A percentile compares a stretch with the other conserved stretches of the same genome.
Conservation (phyloP, 345 rosid species). For the Eucalyptus polyanthemos region DNA sequence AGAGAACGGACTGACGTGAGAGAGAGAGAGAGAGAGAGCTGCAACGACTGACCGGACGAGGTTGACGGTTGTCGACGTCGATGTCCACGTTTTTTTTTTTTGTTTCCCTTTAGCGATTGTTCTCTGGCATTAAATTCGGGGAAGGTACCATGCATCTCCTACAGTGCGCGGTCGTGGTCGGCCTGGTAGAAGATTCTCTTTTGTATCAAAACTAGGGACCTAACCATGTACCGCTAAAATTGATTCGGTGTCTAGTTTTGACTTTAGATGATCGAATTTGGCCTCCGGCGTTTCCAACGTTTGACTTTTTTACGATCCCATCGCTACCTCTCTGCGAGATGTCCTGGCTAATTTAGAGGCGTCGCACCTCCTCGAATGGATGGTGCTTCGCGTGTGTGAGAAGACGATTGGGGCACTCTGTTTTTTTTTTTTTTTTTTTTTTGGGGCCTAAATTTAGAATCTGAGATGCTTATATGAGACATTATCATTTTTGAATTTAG, state of each 20-base stretch:
- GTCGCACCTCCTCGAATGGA: background rate
- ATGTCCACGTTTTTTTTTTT: background rate
- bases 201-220: background rate
- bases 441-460: rapidly evolving
- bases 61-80: background rate
- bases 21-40: background rate
- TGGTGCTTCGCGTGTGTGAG: background rate
- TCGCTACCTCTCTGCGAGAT: too few species aligned
- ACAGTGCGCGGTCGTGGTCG: background rate
- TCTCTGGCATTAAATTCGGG: background rate
- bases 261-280: too few species aligned
- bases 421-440: too few species aligned
- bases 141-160: background rate
- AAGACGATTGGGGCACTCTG: rapidly evolving
- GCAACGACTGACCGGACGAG: background rate
- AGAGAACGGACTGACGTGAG: background rate
- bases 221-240: background rate
- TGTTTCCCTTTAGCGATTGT: background rate
- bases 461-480: rapidly evolving
- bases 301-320: too few species aligned
- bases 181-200: background rate
- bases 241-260: background rate
- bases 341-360: too few species aligned
- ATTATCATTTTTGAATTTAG: too few species aligned
- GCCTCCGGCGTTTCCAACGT: too few species aligned